Percentiles rank a stretch among this genome's conserved stretches.
These are phyloP conservation scores for Microdochium trichocladiopsis DNA, from an alignment of 2,329 filamentous ascomycete species.

Conservation along the genomic window DNA sequence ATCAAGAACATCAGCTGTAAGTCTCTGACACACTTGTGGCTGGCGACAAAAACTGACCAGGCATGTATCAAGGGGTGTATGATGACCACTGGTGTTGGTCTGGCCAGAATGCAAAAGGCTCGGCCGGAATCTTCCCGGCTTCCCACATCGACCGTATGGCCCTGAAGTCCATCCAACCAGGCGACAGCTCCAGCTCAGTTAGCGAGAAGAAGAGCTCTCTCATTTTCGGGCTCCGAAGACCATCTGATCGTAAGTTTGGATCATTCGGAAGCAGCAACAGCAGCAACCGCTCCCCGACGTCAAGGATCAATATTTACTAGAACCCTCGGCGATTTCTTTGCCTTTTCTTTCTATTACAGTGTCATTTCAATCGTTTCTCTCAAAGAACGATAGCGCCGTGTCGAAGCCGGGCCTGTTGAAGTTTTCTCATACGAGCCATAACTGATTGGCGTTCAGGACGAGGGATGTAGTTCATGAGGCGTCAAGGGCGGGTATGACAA, in stretches of 20 bases:
- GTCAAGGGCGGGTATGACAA: no score
- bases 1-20: slow-evolving; percentile 51
- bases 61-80: slow-evolving; percentile 15
- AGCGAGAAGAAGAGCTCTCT: slow-evolving; percentile 21
- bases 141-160: slow-evolving; percentile 21
- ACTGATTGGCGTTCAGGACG: background rate
- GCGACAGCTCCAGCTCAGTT: slow-evolving; percentile 15
- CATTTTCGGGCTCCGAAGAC: slow-evolving; percentile 17
- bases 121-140: slow-evolving; percentile 21
- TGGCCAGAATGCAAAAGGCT: slow-evolving; percentile 21
- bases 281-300: background rate
- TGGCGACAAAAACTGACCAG: background rate
- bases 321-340: background rate
- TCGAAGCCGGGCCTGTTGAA: background rate
- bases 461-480: no score
- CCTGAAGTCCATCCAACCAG: slow-evolving; percentile 13
- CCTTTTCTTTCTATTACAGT: background rate
- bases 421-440: background rate
- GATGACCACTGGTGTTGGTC: slow-evolving; percentile 26
- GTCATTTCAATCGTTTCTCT: background rate
- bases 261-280: slow-evolving; percentile 4
- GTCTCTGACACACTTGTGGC: no score
- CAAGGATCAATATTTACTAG: slow-evolving; percentile 1
- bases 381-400: background rate
- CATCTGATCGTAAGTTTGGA: slow-evolving; percentile 11